phyloP scores from a whole-genome alignment of 768 basidiomycete genomes.

The Panellus pusillus region DNA sequence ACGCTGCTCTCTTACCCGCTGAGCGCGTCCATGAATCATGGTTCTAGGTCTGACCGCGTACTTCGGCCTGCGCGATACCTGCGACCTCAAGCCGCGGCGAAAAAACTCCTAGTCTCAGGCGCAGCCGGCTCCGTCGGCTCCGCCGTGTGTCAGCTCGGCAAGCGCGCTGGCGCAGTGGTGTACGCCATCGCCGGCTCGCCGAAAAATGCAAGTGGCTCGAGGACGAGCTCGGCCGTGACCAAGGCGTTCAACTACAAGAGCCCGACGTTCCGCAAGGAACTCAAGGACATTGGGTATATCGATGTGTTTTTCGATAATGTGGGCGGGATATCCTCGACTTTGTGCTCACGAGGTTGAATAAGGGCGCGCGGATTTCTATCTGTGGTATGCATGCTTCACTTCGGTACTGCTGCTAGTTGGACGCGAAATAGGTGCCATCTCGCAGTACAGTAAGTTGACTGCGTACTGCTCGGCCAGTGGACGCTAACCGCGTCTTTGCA shows the following conservation, averaged over 20 bases:
- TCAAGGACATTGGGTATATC: slow-evolving; percentile 76
- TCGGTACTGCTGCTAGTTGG: neutral
- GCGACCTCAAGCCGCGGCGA: slow-evolving; percentile 81
- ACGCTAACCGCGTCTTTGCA: slow-evolving; percentile 24
- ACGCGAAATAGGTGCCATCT: slow-evolving; percentile 66
- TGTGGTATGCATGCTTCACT: slow-evolving; percentile 69
- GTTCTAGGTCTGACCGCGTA: slow-evolving; percentile 90
- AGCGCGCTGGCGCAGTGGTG: slow-evolving; percentile 75
- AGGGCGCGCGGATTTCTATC: slow-evolving; percentile 70
- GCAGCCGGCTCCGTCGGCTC: slow-evolving; percentile 92
- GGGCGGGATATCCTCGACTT: slow-evolving; percentile 79
- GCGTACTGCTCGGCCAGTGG: no score
- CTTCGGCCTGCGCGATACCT: slow-evolving; percentile 83
- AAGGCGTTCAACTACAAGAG: slow-evolving; percentile 88
- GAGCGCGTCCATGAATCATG: no score
- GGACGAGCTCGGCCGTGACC: slow-evolving; percentile 79
- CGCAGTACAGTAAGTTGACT: slow-evolving; percentile 65
- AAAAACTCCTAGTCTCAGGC: slow-evolving; percentile 79
- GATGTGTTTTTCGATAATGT: slow-evolving; percentile 89
- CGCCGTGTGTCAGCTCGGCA: slow-evolving; percentile 81
- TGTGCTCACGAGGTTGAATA: slow-evolving; percentile 70
- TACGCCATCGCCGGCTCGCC: slow-evolving; percentile 83
- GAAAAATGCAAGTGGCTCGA: slow-evolving; percentile 90
- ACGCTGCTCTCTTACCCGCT: no score
- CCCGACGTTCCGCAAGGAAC: slow-evolving; percentile 64